Conservation (phyloP, 306 rosid genomes). For the Vicia sativa region DNA sequence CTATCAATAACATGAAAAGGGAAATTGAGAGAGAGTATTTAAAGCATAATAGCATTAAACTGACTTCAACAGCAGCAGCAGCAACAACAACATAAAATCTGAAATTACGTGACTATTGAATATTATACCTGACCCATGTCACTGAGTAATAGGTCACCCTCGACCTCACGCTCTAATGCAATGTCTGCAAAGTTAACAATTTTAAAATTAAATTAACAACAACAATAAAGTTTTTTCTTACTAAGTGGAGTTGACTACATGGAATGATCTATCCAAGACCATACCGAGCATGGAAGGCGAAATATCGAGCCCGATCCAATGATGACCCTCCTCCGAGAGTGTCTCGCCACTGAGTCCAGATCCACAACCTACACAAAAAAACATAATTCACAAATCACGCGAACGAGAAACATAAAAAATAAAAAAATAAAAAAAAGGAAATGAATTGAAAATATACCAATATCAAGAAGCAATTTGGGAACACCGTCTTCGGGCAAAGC, state of each 20-base stretch:
- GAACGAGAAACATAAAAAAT: background rate
- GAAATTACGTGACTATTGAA: conserved; percentile 24
- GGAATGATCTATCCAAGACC: too few species aligned
- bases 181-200: conserved; percentile 49
- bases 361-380: conserved; percentile 76
- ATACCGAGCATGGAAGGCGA: conserved; percentile 94
- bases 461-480: conserved; percentile 82
- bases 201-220: background rate
- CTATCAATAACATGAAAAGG: too few species aligned
- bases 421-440: background rate
- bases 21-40: too few species aligned
- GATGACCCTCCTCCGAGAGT: conserved; percentile 73
- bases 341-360: conserved; percentile 97
- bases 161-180: conserved; percentile 85
- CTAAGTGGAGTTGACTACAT: too few species aligned
- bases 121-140: conserved; percentile 94
- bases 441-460: conserved; percentile 51
- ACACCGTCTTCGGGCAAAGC: conserved; percentile 73
- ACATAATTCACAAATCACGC: background rate
- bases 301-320: conserved; percentile 93
- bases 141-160: conserved; percentile 85
- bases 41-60: too few species aligned
- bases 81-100: background rate
- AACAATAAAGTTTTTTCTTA: too few species aligned
- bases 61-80: too few species aligned